Percentiles rank a stretch among this genome's conserved stretches.
Conservation (phyloP, 352 stramenopile species). For the Thalassiosira mediterranea region DNA sequence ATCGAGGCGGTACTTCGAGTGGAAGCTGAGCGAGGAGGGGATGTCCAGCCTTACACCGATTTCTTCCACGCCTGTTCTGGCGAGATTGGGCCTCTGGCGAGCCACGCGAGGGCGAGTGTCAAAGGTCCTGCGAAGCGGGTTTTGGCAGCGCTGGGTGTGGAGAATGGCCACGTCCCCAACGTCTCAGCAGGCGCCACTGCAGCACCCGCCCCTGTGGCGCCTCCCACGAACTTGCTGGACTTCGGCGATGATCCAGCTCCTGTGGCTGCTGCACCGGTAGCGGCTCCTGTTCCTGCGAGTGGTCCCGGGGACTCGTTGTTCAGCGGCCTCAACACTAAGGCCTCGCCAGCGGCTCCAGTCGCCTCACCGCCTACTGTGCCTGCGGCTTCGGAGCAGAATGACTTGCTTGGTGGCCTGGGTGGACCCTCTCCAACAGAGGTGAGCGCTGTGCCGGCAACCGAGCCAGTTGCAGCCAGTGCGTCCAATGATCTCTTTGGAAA, state of each 20-base stretch:
- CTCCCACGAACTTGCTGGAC: conserved; percentile 70
- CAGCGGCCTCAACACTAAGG: conserved; percentile 70
- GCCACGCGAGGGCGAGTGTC: conserved; percentile 66
- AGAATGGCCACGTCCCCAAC: conserved; percentile 5
- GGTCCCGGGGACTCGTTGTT: conserved; percentile 57
- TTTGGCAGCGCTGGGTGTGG: conserved; percentile 62
- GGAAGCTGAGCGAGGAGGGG: conserved; percentile 34
- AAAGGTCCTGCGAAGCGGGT: conserved; percentile 72
- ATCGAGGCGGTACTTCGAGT: conserved; percentile 87
- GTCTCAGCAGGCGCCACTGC: not conserved
- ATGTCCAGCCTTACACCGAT: conserved; percentile 68
- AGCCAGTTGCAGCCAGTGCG: conserved; percentile 11
- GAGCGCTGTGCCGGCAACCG: conserved; percentile 2
- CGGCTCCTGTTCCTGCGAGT: conserved; percentile 12
- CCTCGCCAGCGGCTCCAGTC: conserved; percentile 24
- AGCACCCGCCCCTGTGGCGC: conserved; percentile 6
- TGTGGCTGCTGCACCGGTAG: conserved; percentile 17
- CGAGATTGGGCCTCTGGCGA: conserved; percentile 73
- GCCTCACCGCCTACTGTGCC: conserved; percentile 13
- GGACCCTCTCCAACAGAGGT: conserved; percentile 1
- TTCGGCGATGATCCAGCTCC: conserved; percentile 58
- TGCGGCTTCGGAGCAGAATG: conserved; percentile 22
- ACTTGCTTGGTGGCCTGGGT: conserved; percentile 52
- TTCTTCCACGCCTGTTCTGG: conserved; percentile 79
- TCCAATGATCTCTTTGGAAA: conserved; percentile 65